Percentiles rank a stretch among this genome's conserved stretches.
Conservation (phyloP, 1,284 basidiomycete species). For the Cronartium quercuum region DNA sequence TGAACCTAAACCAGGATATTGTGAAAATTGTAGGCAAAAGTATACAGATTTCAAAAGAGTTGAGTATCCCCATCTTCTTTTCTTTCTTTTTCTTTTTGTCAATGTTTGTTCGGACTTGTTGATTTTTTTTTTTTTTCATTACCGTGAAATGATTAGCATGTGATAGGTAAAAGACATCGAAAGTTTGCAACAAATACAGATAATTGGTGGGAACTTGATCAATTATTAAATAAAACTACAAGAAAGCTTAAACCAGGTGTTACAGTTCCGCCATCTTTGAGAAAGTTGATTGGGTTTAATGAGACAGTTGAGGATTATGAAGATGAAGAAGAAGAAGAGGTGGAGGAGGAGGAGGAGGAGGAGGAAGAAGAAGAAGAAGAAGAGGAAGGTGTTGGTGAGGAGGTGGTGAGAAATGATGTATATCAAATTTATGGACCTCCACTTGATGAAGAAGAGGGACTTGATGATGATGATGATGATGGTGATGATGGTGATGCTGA, state of each 20-base stretch:
- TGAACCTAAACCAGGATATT: constrained; percentile 88
- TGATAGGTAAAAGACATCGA: constrained; percentile 67
- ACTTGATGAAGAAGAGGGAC: constrained; percentile 22
- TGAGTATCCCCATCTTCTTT: constrained; percentile 51
- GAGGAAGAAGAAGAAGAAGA: constrained; percentile 8
- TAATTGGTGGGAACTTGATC: constrained; percentile 79
- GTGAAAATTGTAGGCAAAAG: constrained; percentile 88
- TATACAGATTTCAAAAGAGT: constrained; percentile 79
- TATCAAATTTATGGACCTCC: too few relatives aligned
- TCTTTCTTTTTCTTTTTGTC: background rate
- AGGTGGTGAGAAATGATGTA: constrained; percentile 14
- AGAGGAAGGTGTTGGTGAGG: background rate
- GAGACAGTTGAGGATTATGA: constrained; percentile 3
- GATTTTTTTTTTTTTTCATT: constrained; percentile 21
- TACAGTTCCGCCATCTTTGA: constrained; percentile 24
- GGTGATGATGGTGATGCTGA: constrained; percentile 43
- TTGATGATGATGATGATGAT: constrained; percentile 39
- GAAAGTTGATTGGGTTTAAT: constrained; percentile 7
- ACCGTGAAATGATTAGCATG: constrained; percentile 59
- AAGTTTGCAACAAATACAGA: constrained; percentile 73
- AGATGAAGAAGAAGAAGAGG: constrained; percentile 2
- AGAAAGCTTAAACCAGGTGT: constrained; percentile 56
- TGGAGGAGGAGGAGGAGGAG: constrained; percentile 9
- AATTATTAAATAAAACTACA: constrained; percentile 65
- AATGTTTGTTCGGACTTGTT: constrained; percentile 1